phyloP scores from a whole-genome alignment of 805 yeast species.

The Pichia thaimueangensis region DNA sequence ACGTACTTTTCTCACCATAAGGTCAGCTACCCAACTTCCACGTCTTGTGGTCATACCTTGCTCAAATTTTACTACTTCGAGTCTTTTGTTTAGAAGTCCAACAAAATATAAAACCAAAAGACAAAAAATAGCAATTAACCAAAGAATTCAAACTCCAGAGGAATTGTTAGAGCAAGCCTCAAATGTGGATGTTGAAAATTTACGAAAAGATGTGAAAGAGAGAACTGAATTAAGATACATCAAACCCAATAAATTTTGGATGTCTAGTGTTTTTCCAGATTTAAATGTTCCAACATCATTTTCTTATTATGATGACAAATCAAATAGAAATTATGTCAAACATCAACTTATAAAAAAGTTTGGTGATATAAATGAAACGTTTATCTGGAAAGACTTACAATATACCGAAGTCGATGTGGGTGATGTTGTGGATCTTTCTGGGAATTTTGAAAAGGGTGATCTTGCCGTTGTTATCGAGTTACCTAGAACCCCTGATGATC shows the following conservation, averaged over 20 bases:
- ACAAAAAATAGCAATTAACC: not conserved
- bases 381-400: constrained; percentile 20
- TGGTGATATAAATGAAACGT: constrained; percentile 13
- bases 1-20: not conserved
- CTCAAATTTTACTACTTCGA: constrained; percentile 6
- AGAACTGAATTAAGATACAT: constrained; percentile 22
- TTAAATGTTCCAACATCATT: constrained; percentile 14
- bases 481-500: constrained; percentile 44
- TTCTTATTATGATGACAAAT: constrained; percentile 15
- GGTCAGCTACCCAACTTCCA: not conserved
- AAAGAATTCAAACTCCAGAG: constrained; percentile 27
- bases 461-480: constrained; percentile 49
- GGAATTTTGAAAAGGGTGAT: constrained; percentile 36
- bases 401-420: constrained; percentile 40
- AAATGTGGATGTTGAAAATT: constrained; percentile 24
- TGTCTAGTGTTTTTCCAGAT: constrained; percentile 11
- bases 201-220: constrained; percentile 17
- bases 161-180: constrained; percentile 24
- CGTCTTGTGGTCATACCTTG: not conserved
- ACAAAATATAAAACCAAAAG: constrained; percentile 9
- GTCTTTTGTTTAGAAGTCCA: constrained; percentile 2
- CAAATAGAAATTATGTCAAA: constrained; percentile 13
- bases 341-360: constrained; percentile 13
- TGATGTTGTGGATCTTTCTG: constrained; percentile 52
- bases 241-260: constrained; percentile 29